Evolutionary conservation across 225 moss, liverwort and hornwort species (phyloP).

Genomic region (Pseudoscleropodium purum): DNA sequence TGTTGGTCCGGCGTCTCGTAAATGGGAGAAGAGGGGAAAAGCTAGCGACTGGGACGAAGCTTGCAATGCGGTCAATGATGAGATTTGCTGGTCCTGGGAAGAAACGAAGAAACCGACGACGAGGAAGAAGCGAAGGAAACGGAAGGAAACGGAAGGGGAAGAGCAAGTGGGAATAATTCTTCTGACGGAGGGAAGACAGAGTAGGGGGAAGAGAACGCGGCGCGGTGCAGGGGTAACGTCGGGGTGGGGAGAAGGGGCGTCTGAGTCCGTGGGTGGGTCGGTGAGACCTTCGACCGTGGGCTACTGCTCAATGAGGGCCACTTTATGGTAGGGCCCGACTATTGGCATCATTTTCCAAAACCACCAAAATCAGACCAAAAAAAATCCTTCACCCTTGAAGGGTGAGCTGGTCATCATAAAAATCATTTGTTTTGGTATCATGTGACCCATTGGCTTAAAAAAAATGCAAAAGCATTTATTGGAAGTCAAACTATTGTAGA

Average conservation of each 20-base stretch:
- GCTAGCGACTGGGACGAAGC: no score
- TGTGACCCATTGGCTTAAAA: no score
- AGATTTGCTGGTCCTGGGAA: not conserved
- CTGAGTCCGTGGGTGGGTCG: not conserved
- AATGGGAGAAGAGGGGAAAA: not conserved
- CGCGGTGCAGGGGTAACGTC: not conserved
- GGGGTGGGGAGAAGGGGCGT: not conserved
- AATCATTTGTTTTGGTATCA: no score
- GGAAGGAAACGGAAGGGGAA: not conserved
- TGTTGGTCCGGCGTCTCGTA: not conserved
- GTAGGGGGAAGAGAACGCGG: not conserved
- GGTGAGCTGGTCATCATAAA: no score
- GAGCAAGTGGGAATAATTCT: not conserved
- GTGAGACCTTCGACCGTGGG: not conserved
- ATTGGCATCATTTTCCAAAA: not conserved
- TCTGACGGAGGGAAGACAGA: not conserved
- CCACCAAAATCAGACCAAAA: fast-evolving
- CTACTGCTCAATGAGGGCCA: not conserved
- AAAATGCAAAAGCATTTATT: no score
- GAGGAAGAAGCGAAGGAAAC: not conserved
- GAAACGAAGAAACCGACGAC: no score
- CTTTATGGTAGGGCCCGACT: not conserved
- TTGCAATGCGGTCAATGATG: not conserved
- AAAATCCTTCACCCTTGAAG: no score
- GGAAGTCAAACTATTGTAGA: no score